phyloP scores from a whole-genome alignment of 1,284 basidiomycete genomes.

The Sporisorium scitamineum region DNA sequence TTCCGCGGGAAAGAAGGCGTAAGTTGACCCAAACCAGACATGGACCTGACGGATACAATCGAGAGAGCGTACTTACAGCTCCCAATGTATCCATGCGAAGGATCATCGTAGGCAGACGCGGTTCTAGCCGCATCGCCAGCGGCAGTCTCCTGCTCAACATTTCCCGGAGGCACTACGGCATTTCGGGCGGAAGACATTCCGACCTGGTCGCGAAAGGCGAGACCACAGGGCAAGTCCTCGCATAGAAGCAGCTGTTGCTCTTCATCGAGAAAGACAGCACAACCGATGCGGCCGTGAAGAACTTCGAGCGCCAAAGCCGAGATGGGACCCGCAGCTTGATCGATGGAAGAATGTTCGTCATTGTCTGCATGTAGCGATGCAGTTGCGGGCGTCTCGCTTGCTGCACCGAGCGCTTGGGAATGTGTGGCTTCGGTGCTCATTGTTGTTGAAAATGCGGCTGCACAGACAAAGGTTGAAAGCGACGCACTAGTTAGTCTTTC shows the following conservation, averaged over 20 bases:
- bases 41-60: background rate
- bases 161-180: background rate
- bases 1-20: background rate
- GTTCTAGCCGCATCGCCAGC: background rate
- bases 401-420: conserved; percentile 9
- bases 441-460: background rate
- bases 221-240: conserved; percentile 39
- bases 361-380: conserved; percentile 2
- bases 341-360: background rate
- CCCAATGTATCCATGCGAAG: conserved; percentile 18
- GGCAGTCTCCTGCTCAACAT: background rate
- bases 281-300: conserved; percentile 23
- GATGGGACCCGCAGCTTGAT: background rate
- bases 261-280: conserved; percentile 31
- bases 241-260: conserved; percentile 46
- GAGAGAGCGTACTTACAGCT: conserved; percentile 18
- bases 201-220: conserved; percentile 14
- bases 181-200: background rate
- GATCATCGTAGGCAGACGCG: conserved; percentile 3
- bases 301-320: conserved; percentile 37
- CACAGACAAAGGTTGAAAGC: background rate
- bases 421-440: conserved; percentile 21
- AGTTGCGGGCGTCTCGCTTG: conserved; percentile 7
- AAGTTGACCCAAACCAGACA: background rate
- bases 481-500: background rate